Conservation (phyloP, 1,284 basidiomycete genomes). For the Cutaneotrichosporon cyanovorans region DNA sequence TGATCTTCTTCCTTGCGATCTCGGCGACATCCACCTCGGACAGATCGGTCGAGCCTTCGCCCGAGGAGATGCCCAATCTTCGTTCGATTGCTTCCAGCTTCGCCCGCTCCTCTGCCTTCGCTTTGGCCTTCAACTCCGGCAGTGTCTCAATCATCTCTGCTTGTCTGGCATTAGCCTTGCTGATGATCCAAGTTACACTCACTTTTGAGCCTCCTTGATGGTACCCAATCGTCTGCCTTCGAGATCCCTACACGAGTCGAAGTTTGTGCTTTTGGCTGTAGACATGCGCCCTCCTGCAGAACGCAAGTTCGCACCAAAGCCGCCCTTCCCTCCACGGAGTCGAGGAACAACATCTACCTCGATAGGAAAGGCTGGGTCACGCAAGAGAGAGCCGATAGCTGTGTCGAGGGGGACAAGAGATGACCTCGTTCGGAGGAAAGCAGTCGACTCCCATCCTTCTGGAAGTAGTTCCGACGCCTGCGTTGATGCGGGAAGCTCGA, state of each 20-base stretch:
- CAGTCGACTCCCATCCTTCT: constrained; percentile 2
- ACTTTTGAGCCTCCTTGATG: constrained; percentile 93
- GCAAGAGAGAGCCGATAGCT: constrained; percentile 13
- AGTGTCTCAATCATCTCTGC: constrained; percentile 83
- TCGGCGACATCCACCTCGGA: constrained; percentile 48
- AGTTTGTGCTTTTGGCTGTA: constrained; percentile 87
- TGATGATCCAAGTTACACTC: constrained; percentile 16
- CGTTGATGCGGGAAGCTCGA: constrained; percentile 20
- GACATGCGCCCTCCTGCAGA: constrained; percentile 97
- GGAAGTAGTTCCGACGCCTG: constrained; percentile 17
- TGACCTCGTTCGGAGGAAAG: constrained; percentile 34
- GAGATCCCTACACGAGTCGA: constrained; percentile 89
- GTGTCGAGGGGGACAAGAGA: constrained; percentile 18
- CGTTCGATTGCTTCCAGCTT: constrained; percentile 80
- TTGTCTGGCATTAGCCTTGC: constrained; percentile 53
- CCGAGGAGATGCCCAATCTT: constrained; percentile 61
- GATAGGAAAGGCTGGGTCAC: constrained; percentile 23
- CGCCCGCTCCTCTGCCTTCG: constrained; percentile 68
- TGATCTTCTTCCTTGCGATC: constrained; percentile 66
- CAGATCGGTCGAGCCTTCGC: constrained; percentile 36
- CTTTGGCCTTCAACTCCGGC: constrained; percentile 70
- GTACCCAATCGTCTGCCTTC: constrained; percentile 84
- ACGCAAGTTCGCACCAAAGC: constrained; percentile 91
- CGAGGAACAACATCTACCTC: constrained; percentile 45
- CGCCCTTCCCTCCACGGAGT: constrained; percentile 86